phyloP scores from a whole-genome alignment of 2,329 filamentous ascomycete genomes.

The Chaetomiaceae sp. region DNA sequence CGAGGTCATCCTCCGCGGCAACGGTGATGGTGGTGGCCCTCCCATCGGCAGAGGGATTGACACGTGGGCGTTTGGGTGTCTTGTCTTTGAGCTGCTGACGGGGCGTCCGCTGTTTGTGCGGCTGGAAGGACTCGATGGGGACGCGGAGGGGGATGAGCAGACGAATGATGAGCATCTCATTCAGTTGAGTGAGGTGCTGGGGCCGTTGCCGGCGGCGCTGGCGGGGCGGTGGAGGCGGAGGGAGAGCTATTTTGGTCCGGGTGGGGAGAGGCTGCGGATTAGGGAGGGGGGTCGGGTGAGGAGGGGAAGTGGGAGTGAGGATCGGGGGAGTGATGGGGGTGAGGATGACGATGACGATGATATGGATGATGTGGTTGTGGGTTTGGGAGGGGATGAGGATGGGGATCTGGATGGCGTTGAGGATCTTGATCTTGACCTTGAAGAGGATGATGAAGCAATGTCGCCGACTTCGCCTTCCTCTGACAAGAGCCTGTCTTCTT shows the following conservation, averaged over 20 bases:
- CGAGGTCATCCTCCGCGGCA: background rate
- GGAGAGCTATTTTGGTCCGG: background rate
- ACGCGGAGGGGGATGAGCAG: background rate
- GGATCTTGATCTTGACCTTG: background rate
- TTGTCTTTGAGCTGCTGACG: background rate
- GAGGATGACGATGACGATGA: background rate
- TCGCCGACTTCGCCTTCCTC: background rate
- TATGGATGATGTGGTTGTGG: background rate
- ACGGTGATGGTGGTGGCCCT: background rate
- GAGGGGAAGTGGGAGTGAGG: too few species aligned
- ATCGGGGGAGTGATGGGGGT: background rate
- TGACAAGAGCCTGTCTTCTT: background rate
- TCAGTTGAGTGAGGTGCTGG: conserved; percentile 2
- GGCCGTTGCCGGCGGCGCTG: conserved; percentile 1
- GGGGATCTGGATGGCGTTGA: background rate
- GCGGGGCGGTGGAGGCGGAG: background rate
- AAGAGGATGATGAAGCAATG: background rate
- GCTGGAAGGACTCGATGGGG: background rate
- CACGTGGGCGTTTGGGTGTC: conserved; percentile 1
- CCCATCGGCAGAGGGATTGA: background rate
- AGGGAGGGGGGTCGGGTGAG: background rate
- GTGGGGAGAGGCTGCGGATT: background rate
- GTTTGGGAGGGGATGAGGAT: background rate
- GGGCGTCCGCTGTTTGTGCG: background rate
- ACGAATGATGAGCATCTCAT: conserved; percentile 5